A percentile compares a stretch with the other conserved stretches of the same genome.
Conservation (phyloP, 331 rosid species). For the Acacia pycnantha region DNA sequence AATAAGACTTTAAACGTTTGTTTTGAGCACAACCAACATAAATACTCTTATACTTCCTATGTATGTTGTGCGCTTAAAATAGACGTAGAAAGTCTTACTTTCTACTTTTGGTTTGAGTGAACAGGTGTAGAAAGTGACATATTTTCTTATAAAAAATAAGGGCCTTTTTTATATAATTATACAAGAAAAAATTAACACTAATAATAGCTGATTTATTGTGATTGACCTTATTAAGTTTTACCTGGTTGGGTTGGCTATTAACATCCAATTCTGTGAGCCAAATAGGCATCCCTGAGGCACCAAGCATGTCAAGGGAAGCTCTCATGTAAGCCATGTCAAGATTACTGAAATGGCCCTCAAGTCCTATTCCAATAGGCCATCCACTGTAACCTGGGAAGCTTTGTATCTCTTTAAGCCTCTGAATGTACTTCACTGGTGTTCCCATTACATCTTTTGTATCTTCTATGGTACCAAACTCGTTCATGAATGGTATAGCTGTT, state of each 20-base stretch:
- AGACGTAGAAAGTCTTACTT: too few relatives aligned
- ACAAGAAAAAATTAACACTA: not conserved
- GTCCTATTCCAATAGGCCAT: conserved; percentile 52
- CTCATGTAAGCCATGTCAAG: conserved; percentile 64
- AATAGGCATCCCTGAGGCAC: conserved; percentile 48
- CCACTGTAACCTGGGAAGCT: conserved; percentile 25
- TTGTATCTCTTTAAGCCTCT: conserved; percentile 46
- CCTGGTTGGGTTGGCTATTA: conserved; percentile 44
- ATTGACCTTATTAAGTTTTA: not conserved
- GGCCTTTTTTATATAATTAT: not conserved
- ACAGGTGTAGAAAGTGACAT: too few relatives aligned
- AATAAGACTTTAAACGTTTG: too few relatives aligned
- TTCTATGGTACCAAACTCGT: conserved; percentile 71
- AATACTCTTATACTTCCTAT: too few relatives aligned
- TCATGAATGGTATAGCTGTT: conserved; percentile 48
- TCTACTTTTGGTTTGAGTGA: too few relatives aligned
- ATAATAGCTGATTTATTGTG: not conserved
- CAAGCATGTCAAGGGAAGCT: conserved; percentile 64
- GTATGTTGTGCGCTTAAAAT: too few relatives aligned
- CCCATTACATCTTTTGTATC: conserved; percentile 32
- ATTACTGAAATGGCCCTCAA: conserved; percentile 62
- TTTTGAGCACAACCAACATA: too few relatives aligned
- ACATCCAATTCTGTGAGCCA: conserved; percentile 88
- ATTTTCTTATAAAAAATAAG: too few relatives aligned
- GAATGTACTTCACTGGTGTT: conserved; percentile 46